phyloP scores from a whole-genome alignment of 2,329 filamentous ascomycete genomes.

The Metarhizium guizhouense region DNA sequence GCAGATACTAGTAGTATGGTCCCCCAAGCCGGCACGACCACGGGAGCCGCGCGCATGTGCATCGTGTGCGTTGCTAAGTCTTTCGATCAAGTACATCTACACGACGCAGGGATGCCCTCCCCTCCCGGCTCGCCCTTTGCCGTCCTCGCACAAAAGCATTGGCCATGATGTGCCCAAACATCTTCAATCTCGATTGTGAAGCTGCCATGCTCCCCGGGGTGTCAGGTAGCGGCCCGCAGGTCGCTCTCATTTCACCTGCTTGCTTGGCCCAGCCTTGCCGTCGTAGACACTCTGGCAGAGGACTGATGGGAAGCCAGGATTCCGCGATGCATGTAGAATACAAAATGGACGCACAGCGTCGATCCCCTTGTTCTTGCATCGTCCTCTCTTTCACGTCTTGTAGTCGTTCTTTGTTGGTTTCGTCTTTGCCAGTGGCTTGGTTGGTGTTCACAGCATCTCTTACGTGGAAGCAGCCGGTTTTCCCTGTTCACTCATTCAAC shows the following conservation, averaged over 20 bases:
- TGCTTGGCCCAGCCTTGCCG: neutral
- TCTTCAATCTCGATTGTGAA: no score
- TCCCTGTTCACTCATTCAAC: neutral
- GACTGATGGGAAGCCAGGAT: neutral
- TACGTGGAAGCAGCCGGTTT: neutral
- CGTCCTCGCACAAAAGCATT: neutral
- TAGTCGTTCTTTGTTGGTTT: constrained; percentile 4
- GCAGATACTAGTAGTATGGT: neutral
- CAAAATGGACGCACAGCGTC: constrained; percentile 2
- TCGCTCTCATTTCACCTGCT: neutral
- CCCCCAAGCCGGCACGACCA: neutral
- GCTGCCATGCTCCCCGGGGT: neutral
- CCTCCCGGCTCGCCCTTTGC: neutral
- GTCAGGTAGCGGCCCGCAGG: neutral
- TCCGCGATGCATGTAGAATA: neutral
- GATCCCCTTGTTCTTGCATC: neutral
- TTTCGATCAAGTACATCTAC: no score
- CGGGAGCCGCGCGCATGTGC: neutral
- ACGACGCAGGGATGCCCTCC: neutral
- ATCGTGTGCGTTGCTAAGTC: no score
- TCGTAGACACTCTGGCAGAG: no score
- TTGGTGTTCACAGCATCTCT: constrained; percentile 9
- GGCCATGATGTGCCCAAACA: neutral
- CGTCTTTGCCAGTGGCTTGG: constrained; percentile 4
- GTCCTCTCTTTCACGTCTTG: neutral